Evolutionary conservation across 2,329 filamentous ascomycete species (phyloP).

Genomic region (Penicillium polonicum): DNA sequence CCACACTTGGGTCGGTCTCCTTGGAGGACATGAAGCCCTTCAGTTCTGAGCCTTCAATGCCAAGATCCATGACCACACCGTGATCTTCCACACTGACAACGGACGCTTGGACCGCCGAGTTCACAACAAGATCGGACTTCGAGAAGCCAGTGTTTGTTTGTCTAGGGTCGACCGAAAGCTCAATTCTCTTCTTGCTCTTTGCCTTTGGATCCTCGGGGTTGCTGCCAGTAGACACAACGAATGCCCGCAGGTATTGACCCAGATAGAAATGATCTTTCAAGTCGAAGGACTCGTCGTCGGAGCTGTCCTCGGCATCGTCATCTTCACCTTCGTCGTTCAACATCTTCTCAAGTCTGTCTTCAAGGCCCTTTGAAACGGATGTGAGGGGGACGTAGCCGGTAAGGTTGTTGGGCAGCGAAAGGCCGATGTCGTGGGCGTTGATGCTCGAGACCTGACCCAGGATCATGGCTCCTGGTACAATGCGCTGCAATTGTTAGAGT

Average conservation of each 20-base stretch:
- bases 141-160: slow-evolving; percentile 74
- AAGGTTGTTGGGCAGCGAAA: slow-evolving; percentile 90
- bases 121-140: slow-evolving; percentile 69
- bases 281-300: slow-evolving; percentile 61
- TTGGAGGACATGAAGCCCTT: slow-evolving; percentile 83
- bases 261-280: slow-evolving; percentile 72
- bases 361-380: slow-evolving; percentile 81
- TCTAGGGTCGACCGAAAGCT: slow-evolving; percentile 78
- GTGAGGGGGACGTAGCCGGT: slow-evolving; percentile 86
- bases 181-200: slow-evolving; percentile 76
- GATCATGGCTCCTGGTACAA: slow-evolving; percentile 81
- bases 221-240: slow-evolving; percentile 74
- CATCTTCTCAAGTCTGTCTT: slow-evolving; percentile 67
- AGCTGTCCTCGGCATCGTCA: slow-evolving; percentile 54
- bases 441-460: slow-evolving; percentile 84
- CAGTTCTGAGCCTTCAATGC: slow-evolving; percentile 65
- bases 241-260: slow-evolving; percentile 85
- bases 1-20: slow-evolving; percentile 67
- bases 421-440: slow-evolving; percentile 71
- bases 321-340: slow-evolving; percentile 60
- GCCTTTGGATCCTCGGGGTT: slow-evolving; percentile 48
- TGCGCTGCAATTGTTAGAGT: slow-evolving; percentile 58
- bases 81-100: slow-evolving; percentile 94
- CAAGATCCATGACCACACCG: slow-evolving; percentile 89
- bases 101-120: slow-evolving; percentile 80